Evolutionary conservation across 495 filamentous ascomycete genomes (phyloP).

Genomic region (Rostrohypoxylon terebratum): DNA sequence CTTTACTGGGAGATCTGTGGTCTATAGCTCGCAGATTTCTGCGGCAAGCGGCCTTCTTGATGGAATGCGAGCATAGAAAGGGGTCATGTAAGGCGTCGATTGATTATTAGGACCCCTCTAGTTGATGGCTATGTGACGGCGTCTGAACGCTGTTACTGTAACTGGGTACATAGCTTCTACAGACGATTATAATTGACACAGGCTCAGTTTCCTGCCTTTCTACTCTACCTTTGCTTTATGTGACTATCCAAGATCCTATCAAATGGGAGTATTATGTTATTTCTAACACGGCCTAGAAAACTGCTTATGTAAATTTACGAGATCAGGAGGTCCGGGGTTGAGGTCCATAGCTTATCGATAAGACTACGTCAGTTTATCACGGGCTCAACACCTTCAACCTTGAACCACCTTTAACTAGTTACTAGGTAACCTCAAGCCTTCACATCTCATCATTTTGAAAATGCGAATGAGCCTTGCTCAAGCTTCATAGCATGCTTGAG

Average conservation of each 20-base stretch:
- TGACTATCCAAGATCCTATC: background rate
- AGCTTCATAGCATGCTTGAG: background rate
- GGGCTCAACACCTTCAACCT: no score
- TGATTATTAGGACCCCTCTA: background rate
- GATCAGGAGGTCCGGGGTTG: background rate
- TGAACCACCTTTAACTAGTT: no score
- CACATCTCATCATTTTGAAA: background rate
- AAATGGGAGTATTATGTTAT: background rate
- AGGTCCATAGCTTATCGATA: conserved; percentile 30
- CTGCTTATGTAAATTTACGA: background rate
- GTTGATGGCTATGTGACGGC: background rate
- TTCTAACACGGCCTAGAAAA: background rate
- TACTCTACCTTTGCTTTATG: background rate
- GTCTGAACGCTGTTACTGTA: background rate
- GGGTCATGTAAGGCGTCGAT: background rate
- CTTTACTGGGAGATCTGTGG: background rate
- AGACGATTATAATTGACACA: conserved; percentile 3
- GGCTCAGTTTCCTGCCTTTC: background rate
- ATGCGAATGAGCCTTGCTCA: background rate
- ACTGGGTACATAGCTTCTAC: background rate
- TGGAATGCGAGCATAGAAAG: background rate
- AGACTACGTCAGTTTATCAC: conserved; percentile 36
- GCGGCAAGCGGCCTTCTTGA: background rate
- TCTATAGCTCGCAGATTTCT: background rate
- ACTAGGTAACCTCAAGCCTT: no score